These are phyloP conservation scores for Starmera amethionina DNA, from an alignment of 805 yeast species.

Conservation along the genomic window DNA sequence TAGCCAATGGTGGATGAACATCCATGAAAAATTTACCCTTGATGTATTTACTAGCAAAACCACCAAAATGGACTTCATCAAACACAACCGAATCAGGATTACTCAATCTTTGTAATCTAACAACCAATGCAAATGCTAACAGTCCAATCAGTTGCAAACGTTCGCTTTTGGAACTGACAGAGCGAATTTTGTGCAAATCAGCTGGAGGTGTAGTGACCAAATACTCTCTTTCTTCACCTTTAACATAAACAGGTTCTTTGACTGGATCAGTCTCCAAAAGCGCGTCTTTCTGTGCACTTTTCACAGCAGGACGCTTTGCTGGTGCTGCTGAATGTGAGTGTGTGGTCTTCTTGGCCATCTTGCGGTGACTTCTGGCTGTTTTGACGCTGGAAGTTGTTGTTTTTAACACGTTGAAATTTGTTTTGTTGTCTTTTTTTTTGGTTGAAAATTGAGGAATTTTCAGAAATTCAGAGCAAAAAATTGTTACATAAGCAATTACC, in stretches of 20 bases:
- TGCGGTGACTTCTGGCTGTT: background rate
- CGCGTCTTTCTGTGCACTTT: background rate
- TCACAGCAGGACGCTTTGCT: background rate
- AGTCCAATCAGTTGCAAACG: constrained; percentile 31
- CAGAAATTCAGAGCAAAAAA: too few relatives aligned
- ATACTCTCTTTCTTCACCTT: constrained; percentile 47
- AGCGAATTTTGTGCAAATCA: constrained; percentile 29
- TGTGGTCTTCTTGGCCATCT: constrained; percentile 3
- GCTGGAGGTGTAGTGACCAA: constrained; percentile 41
- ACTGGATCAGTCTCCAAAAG: constrained; percentile 23
- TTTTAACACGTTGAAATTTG: too few relatives aligned
- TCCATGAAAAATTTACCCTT: constrained; percentile 59
- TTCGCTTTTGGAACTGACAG: constrained; percentile 29
- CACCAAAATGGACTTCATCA: constrained; percentile 94
- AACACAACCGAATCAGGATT: constrained; percentile 79
- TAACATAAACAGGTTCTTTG: constrained; percentile 33
- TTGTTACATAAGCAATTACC: too few relatives aligned
- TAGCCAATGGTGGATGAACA: constrained; percentile 74
- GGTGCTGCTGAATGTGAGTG: background rate
- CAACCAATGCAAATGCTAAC: constrained; percentile 38
- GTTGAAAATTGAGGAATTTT: too few relatives aligned
- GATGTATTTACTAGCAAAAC: constrained; percentile 82
- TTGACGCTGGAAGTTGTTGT: too few relatives aligned
- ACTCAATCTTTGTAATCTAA: constrained; percentile 54
- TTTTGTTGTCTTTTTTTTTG: too few relatives aligned